These are phyloP conservation scores for Boletus edulis DNA, from an alignment of 768 basidiomycete genomes.

Conservation along the genomic window DNA sequence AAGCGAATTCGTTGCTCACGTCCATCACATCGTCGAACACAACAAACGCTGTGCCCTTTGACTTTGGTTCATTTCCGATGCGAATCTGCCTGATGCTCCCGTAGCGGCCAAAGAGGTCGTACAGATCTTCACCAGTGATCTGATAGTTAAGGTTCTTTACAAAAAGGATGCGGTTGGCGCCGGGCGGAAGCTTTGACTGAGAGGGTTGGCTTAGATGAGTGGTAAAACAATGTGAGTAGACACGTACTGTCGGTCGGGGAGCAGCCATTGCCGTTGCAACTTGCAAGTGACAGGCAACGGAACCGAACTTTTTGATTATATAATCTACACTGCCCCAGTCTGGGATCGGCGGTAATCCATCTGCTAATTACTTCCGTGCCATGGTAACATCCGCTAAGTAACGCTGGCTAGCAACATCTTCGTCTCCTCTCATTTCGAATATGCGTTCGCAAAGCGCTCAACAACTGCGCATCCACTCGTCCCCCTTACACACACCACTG, in stretches of 20 bases:
- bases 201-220: not conserved
- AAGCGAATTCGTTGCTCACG: constrained; percentile 42
- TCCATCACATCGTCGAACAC: constrained; percentile 97
- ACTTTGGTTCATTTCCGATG: constrained; percentile 88
- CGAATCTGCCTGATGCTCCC: constrained; percentile 95
- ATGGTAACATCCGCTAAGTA: not conserved
- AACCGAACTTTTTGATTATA: constrained; percentile 10
- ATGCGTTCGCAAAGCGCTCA: constrained; percentile 41
- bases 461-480: constrained; percentile 59
- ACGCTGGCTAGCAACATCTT: too few relatives aligned
- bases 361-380: too few relatives aligned
- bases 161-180: constrained; percentile 89
- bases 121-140: constrained; percentile 91
- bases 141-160: constrained; percentile 93
- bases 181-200: constrained; percentile 85
- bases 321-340: constrained; percentile 5
- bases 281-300: not conserved
- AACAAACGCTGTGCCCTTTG: constrained; percentile 94
- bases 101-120: constrained; percentile 97
- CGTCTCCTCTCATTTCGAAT: constrained; percentile 6
- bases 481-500: constrained; percentile 72
- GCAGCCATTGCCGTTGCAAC: constrained; percentile 50
- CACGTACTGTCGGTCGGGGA: constrained; percentile 62
- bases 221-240: not conserved
- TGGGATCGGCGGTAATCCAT: too few relatives aligned